phyloP scores from a whole-genome alignment of 2,329 filamentous ascomycete genomes.

The Alternaria brassicae region DNA sequence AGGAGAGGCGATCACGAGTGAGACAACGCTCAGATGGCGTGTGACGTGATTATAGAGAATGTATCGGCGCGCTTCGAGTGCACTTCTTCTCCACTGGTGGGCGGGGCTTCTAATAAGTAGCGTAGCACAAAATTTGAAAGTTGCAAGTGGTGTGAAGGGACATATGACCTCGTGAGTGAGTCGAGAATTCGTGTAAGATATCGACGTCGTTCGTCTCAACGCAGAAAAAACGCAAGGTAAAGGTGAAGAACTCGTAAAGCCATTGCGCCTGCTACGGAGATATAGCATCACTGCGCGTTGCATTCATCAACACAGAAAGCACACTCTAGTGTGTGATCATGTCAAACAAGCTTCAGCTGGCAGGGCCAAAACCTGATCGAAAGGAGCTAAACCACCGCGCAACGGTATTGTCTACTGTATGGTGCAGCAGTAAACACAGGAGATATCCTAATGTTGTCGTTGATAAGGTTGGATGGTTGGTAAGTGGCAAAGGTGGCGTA shows the following conservation, averaged over 20 bases:
- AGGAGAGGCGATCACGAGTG: neutral
- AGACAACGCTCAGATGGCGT: neutral
- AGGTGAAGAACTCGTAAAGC: neutral
- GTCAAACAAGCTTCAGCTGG: slow-evolving; percentile 10
- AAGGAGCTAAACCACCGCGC: slow-evolving; percentile 16
- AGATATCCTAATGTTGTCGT: slow-evolving; percentile 12
- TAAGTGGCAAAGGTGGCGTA: slow-evolving; percentile 8
- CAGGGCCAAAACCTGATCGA: slow-evolving; percentile 11
- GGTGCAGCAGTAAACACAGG: slow-evolving; percentile 9
- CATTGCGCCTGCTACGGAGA: neutral
- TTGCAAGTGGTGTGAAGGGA: too few relatives aligned
- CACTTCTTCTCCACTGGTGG: neutral
- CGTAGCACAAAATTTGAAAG: too few relatives aligned
- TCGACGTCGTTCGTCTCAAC: neutral
- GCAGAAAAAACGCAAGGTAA: neutral
- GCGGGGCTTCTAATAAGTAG: neutral
- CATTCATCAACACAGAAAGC: slow-evolving; percentile 16
- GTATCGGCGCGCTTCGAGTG: neutral
- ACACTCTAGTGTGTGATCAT: slow-evolving; percentile 26
- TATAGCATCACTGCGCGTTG: slow-evolving; percentile 8
- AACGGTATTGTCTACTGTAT: slow-evolving; percentile 1
- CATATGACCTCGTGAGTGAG: neutral
- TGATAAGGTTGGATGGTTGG: slow-evolving; percentile 8
- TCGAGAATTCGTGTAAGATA: neutral
- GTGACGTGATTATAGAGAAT: neutral